Base-by-base conservation (phyloP, 768 basidiomycete species). In the Leccinellum luteum region DNA sequence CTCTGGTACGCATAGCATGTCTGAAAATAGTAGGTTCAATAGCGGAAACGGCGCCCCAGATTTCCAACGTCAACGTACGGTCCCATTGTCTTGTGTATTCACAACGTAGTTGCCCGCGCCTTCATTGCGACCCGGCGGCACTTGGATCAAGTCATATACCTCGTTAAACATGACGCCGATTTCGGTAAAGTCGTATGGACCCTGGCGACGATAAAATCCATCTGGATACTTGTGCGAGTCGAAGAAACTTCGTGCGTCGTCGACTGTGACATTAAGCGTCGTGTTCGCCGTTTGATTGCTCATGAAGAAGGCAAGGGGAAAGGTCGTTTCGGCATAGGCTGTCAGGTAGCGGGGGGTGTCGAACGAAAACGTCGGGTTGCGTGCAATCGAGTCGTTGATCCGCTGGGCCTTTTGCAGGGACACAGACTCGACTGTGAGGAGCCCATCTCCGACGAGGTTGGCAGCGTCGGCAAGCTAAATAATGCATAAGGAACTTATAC, bases 301-400 rank as follows among this genome's bases (percentile, higher is more conserved):
- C 38, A 59, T 60, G 44, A 69, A 67, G 34, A 69, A 69, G 12
- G 60, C 64, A 17, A 66, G 55, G 1, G 67, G 67, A 25, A 66
- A 69, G 1, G 60, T 60, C 1, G 60, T 58, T 51, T 68, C 67
- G 4, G 58, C 60, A 13, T 66, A 67, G 19, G 60, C 67, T 0
- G 67, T 62, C 0, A 67, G 44, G 50, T 9, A 69, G 3, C 66
- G 60, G 0, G 64, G 64, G n/a, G 58, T 62, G 2, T 62, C 60
- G 12, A 69, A 64, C 53, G 34, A 59, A 34, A 68, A 68, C 0
- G 58, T 64, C 1, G 67, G 67, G 30, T 68, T 68, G 38, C 56
- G 56, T 17, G 67, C 67, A 17, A 68, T 69, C 21, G 67, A 68
- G 50, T 69, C 60, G 23, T 67, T 69, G 28, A 68, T 69, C n/a